Evolutionary conservation across 2,329 filamentous ascomycete genomes (phyloP), one percentile per base, ranked within the genome.

Genomic region (Colletotrichum gigasporum): DNA sequence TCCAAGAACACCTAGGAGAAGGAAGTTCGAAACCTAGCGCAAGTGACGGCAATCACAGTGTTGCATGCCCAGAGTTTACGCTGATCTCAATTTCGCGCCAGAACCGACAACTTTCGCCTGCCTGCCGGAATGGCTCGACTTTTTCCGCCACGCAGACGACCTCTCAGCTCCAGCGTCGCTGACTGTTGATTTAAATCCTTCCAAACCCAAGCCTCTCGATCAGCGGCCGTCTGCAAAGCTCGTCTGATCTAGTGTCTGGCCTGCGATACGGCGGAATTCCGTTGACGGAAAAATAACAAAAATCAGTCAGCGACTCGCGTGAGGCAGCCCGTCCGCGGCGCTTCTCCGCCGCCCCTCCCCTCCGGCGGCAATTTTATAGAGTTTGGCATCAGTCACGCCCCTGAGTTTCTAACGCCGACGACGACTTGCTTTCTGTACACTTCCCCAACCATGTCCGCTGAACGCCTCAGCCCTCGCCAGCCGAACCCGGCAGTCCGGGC

Each of bases 291-390:
- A 16, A 26, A 10, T 3, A 22, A 6, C 14, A 37, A 39, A 18
- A 16, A 9, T 8, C 8, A 18, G 16, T 12, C 16, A 24, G 37
- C 35, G 35, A 28, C 26, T 41, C 12, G 26, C 51, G 35, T 11
- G n/a, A n/a, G n/a, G n/a, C n/a, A n/a, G n/a, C n/a, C n/a, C 11
- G 11, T 14, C 16, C 22, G 24, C 12, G 4, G 28, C 22, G 30
- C 34, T 22, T 32, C 28, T 41, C 16, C 8, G 12, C 32, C 12
- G 22, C 16, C 37, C 24, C 34, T 32, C 18, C 9, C 32, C 48
- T 44, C 35, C 34, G 56, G 45, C 45, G 41, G 16, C 41, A 47
- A 47, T 30, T 50, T 50, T 34, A 16, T 58, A 50, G 54, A 50
- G 32, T 37, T 30, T 22, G 4, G 32, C 30, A 14, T 41, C n/a